These are phyloP conservation scores for Viola odorata DNA, from an alignment of 345 rosid genomes.

Conservation along the genomic window DNA sequence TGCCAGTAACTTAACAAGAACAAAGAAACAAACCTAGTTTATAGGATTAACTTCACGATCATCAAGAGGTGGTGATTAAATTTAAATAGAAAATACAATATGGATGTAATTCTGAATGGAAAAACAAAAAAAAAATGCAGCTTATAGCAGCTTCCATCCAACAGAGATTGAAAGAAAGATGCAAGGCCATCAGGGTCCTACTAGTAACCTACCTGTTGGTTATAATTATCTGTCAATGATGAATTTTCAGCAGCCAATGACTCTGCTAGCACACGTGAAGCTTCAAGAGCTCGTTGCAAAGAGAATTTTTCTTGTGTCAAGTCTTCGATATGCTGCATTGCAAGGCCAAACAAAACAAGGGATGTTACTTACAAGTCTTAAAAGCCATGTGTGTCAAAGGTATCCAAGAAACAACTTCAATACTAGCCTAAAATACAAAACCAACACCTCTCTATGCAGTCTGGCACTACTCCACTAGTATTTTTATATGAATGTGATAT, in stretches of 20 bases:
- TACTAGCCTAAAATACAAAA: neutral
- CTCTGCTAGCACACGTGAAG: conserved; percentile 82
- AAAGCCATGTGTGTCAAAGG: no score
- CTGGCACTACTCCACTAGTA: no score
- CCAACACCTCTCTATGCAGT: neutral
- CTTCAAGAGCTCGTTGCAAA: conserved; percentile 95
- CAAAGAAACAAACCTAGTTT: no score
- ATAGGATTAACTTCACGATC: no score
- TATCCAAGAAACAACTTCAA: no score
- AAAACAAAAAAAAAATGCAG: neutral
- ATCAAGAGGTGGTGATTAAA: no score
- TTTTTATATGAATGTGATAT: neutral
- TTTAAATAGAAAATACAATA: no score
- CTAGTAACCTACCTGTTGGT: conserved; percentile 66
- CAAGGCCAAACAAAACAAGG: conserved; percentile 8
- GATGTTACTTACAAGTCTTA: neutral
- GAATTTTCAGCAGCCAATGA: conserved; percentile 97
- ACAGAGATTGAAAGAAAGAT: neutral
- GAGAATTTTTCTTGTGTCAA: conserved; percentile 93
- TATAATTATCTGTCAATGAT: conserved; percentile 81
- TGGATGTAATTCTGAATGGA: neutral
- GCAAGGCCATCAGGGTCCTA: conserved; percentile 1
- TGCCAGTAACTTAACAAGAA: no score
- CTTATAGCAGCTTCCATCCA: neutral
- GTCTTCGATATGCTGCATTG: conserved; percentile 91